Evolutionary conservation across 192 early-diverging fungal genomes (phyloP), one percentile per base, ranked within the genome.

Genomic region (Umbelopsis ramanniana): DNA sequence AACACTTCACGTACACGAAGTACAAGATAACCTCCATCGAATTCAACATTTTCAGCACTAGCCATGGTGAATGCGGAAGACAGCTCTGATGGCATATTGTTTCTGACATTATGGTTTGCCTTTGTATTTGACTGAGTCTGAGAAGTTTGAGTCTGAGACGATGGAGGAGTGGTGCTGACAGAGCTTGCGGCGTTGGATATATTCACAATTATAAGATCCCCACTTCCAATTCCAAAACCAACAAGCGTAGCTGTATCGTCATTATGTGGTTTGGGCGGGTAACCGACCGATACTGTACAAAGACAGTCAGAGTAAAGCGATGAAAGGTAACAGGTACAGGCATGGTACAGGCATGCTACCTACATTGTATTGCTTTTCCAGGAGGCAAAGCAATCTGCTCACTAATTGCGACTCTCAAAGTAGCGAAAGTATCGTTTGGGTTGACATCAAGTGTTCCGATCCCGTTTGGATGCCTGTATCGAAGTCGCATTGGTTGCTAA

Each of bases 391-490:
- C 66, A 35, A 76, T 52, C 33, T 19, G 26, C 14, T 67, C 37
- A 47, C 60, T 43, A 21, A 76, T 68, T 14, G 11, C 29, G 43
- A 57, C 23, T 23, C 72, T 71, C 2, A 84, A 46, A 2, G 82
- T 54, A 8, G 57, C 55, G 38, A 84, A 29, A 14, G 71, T 76
- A 15, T 71, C 73, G 24, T 79, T 69, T 19, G 67, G 60, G 21
- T 55, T 55, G 11, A 80, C 52, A 21, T 55, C 40, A 2, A 84
- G 43, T 9, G 80, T 84, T 14, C 76, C 73, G 14, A 74, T 72
- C 22, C 83, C 83, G 5, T 73, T 72, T 43, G 74, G 76, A 69
- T 84, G 80, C 52, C 83, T 69, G 66, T 82, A 74, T 21, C 83
- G 75, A 66, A 84, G 73, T 76, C 83, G 79, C 83, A 84, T 78